Evolutionary conservation across 2,329 filamentous ascomycete species (phyloP), one percentile per base, ranked within the genome.

Genomic region (Stromatinia cepivora): DNA sequence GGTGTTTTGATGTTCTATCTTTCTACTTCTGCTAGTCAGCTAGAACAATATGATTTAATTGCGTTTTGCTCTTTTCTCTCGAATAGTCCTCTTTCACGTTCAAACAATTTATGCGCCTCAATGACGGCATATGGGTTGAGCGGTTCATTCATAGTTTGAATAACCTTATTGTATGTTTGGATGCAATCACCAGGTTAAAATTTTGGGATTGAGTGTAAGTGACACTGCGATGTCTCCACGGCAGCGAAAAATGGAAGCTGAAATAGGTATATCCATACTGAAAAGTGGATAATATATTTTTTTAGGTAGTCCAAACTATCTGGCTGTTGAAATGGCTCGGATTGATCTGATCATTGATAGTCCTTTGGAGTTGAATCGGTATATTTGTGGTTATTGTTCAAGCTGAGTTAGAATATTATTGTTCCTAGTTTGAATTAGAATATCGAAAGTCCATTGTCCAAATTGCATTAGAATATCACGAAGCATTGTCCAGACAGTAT

Each of bases 21-120:
- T 36, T 64, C 31, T 64, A n/a, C 31, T 36, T 20, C 45, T 64
- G 46, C 46, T 64, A 52, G 46, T 52, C 46, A 64, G 61, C 46
- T 64, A 52, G 42, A 50, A 10, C 46, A 52, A 64, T 52, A 52
- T 36, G 22, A 34, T 64, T 52, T 64, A 52, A 64, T 64, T 39
- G 34, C 7, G 15, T 56, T 42, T 17, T 25, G 11, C 22, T 39
- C 13, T 25, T 20, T 22, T 3, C 9, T 15, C n/a, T 25, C 3
- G 13, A 17, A 10, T 13, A 10, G 4, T 25, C 4, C 4, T 6
- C 7, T 39, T 42, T 4, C 22, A 3, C 13, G 6, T 58, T 39
- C 6, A 22, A 57, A 39, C 31, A n/a, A 13, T 36, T 9, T 11
- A 57, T 34, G 31, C 52, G 28, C 54, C 15, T 22, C 31, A 15